phyloP scores from a whole-genome alignment of 2,329 filamentous ascomycete genomes.

The Cladophialophora yegresii region DNA sequence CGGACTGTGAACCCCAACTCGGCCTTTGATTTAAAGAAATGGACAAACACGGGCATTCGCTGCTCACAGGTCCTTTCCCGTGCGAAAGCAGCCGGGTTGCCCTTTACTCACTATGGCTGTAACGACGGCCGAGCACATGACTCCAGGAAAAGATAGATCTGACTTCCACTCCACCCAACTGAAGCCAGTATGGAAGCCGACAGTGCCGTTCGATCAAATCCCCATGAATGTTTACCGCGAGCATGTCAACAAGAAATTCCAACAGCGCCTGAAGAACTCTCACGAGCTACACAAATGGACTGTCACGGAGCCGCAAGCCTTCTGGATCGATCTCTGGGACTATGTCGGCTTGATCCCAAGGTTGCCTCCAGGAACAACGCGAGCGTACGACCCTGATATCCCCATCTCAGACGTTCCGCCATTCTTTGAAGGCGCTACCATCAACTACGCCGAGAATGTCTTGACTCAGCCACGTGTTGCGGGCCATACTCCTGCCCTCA shows the following conservation, averaged over 20 bases:
- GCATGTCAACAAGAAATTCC: conserved; percentile 11
- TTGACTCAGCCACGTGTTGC: conserved; percentile 40
- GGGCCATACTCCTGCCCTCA: conserved; percentile 42
- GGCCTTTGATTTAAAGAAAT: no score
- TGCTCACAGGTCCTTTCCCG: no score
- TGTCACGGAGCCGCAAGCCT: conserved; percentile 43
- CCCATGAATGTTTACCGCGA: conserved; percentile 15
- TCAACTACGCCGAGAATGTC: conserved; percentile 43
- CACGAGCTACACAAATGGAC: conserved; percentile 46
- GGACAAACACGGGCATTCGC: no score
- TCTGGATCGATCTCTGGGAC: conserved; percentile 47
- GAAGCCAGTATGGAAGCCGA: conserved; percentile 13
- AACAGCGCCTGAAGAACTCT: conserved; percentile 24
- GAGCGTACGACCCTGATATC: conserved; percentile 43
- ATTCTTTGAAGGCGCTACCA: conserved; percentile 43
- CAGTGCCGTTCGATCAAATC: background rate
- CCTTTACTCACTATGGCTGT: background rate
- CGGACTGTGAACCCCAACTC: no score
- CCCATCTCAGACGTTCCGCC: conserved; percentile 43
- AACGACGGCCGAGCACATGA: background rate
- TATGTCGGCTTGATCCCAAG: conserved; percentile 42
- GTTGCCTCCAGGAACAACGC: conserved; percentile 37
- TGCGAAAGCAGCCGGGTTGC: no score
- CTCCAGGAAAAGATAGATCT: background rate
- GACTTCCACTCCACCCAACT: background rate